phyloP scores from a whole-genome alignment of 108 stramenopile genomes.

The Craspedostauros australis region DNA sequence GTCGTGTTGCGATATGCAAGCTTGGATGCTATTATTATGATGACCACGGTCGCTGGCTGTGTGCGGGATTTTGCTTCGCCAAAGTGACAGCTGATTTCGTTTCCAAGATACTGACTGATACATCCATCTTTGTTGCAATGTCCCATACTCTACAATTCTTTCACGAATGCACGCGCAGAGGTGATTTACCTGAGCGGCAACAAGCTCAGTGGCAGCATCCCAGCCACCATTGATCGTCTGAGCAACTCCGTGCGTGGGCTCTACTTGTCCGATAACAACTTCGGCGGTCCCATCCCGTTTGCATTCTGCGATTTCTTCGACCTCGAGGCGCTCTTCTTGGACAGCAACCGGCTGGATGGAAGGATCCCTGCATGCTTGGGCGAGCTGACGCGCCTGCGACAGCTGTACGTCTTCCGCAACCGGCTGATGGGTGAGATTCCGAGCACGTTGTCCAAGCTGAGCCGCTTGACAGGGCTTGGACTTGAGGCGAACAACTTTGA shows the following conservation, averaged over 20 bases:
- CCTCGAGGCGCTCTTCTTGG: conserved; percentile 47
- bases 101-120: background rate
- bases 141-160: background rate
- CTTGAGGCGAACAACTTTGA: conserved; percentile 50
- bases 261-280: conserved; percentile 59
- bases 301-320: conserved; percentile 31
- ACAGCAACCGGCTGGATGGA: conserved; percentile 44
- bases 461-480: conserved; percentile 28
- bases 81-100: too few relatives aligned
- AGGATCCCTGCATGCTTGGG: conserved; percentile 57
- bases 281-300: conserved; percentile 52
- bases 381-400: conserved; percentile 38
- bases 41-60: too few relatives aligned
- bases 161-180: conserved; percentile 4
- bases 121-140: background rate
- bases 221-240: conserved; percentile 21
- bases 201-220: conserved; percentile 53
- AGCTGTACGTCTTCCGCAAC: conserved; percentile 50
- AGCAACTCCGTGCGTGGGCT: conserved; percentile 37
- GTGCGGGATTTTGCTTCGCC: too few relatives aligned
- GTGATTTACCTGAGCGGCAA: conserved; percentile 41
- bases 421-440: conserved; percentile 35
- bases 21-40: too few relatives aligned
- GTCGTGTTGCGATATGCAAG: too few relatives aligned
- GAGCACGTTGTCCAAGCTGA: conserved; percentile 8